A percentile compares a stretch with the other conserved stretches of the same genome.
Evolutionary conservation across 2,329 filamentous ascomycete species (phyloP).

Genomic region (Epichloe baconii): DNA sequence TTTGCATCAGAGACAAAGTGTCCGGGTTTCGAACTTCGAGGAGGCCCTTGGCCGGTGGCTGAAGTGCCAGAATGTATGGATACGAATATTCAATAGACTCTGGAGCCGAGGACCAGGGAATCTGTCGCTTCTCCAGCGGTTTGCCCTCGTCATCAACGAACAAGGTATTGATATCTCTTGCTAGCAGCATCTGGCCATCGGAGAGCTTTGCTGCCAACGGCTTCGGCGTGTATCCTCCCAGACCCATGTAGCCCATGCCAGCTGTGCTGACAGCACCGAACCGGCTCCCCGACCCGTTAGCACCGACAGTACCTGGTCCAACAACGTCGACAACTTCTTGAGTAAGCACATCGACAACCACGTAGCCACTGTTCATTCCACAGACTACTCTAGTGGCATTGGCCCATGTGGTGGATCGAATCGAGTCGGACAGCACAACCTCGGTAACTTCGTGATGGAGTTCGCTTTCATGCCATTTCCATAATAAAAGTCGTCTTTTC

Average conservation of each 20-base stretch:
- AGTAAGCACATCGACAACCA: slow-evolving; percentile 73
- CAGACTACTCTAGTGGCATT: slow-evolving; percentile 76
- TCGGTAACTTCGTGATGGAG: slow-evolving; percentile 61
- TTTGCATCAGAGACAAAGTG: slow-evolving; percentile 80
- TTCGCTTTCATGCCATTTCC: slow-evolving; percentile 96
- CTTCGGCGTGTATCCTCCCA: slow-evolving; percentile 82
- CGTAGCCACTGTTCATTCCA: slow-evolving; percentile 83
- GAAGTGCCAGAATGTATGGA: slow-evolving; percentile 81
- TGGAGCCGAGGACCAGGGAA: slow-evolving; percentile 83
- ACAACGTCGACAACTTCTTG: slow-evolving; percentile 64
- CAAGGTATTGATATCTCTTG: slow-evolving; percentile 92
- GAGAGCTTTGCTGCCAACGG: slow-evolving; percentile 73
- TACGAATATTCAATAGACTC: slow-evolving; percentile 94
- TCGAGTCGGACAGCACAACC: slow-evolving; percentile 66
- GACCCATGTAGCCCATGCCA: slow-evolving; percentile 93
- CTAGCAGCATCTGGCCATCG: slow-evolving; percentile 77
- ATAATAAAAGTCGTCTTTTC: slow-evolving; percentile 77
- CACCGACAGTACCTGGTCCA: slow-evolving; percentile 58
- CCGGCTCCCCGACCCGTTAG: slow-evolving; percentile 50
- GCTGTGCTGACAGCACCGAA: slow-evolving; percentile 75
- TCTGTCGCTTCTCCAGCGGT: slow-evolving; percentile 67
- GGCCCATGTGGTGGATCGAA: slow-evolving; percentile 85
- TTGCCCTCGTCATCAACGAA: slow-evolving; percentile 81
- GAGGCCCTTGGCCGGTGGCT: slow-evolving; percentile 67
- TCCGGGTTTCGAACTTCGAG: slow-evolving; percentile 89